Evolutionary conservation across 140 eudicot species (phyloP).

Genomic region (Senecio squalidus): DNA sequence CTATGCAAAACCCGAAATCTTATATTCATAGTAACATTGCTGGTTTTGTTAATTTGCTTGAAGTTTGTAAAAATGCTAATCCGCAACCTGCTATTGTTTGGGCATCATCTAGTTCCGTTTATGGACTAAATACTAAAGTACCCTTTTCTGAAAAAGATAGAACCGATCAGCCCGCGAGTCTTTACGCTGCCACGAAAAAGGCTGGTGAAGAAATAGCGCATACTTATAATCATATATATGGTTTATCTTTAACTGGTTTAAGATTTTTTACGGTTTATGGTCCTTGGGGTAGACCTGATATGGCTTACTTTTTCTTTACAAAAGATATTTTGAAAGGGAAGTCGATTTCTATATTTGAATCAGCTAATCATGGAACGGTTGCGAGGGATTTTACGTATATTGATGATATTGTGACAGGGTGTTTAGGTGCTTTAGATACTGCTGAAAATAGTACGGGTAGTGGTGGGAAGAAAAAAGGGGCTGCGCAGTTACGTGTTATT

Average conservation of each 20-base stretch:
- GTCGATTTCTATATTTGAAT: slow-evolving; percentile 76
- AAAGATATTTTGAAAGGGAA: slow-evolving; percentile 83
- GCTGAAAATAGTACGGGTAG: slow-evolving; percentile 98
- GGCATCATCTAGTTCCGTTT: slow-evolving; percentile 97
- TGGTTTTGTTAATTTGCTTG: slow-evolving; percentile 75
- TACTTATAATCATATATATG: slow-evolving; percentile 89
- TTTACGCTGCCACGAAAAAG: slow-evolving; percentile 92
- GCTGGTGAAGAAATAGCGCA: slow-evolving; percentile 98
- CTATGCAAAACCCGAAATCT: slow-evolving; percentile 87
- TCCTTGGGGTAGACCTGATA: slow-evolving; percentile 98
- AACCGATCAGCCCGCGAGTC: slow-evolving; percentile 93
- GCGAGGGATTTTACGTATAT: slow-evolving; percentile 95
- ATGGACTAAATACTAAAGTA: slow-evolving; percentile 82
- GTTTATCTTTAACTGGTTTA: slow-evolving; percentile 82
- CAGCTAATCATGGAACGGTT: slow-evolving; percentile 81
- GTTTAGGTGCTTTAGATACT: slow-evolving; percentile 92
- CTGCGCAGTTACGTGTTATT: slow-evolving; percentile 71
- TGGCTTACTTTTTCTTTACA: slow-evolving; percentile 93
- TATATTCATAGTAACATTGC: slow-evolving; percentile 93
- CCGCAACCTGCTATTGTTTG: slow-evolving; percentile 99
- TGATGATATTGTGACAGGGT: slow-evolving; percentile 96
- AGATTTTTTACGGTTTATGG: slow-evolving; percentile 96
- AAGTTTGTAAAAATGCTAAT: slow-evolving; percentile 70
- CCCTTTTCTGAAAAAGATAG: slow-evolving; percentile 93
- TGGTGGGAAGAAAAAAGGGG: slow-evolving; percentile 88